phyloP scores from a whole-genome alignment of 345 rosid genomes.

The Dipteronia sinensis region DNA sequence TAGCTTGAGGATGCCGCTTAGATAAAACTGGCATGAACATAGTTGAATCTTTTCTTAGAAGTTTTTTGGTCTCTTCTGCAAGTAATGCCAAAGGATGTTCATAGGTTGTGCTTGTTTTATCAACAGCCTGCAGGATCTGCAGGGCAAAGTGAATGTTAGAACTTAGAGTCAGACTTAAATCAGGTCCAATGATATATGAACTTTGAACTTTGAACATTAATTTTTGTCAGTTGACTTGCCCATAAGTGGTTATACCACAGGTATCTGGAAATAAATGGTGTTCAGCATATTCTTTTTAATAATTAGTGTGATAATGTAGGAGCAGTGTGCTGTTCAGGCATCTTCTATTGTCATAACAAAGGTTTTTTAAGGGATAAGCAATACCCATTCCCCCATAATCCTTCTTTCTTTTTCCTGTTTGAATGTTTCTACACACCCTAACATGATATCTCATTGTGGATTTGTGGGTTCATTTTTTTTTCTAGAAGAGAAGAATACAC shows the following conservation, averaged over 20 bases:
- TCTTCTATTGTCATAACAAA: neutral
- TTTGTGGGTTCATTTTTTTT: neutral
- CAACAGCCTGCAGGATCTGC: slow-evolving; percentile 72
- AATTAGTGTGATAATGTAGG: neutral
- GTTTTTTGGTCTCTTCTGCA: slow-evolving; percentile 82
- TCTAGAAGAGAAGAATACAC: neutral
- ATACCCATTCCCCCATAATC: neutral
- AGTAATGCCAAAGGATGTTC: slow-evolving; percentile 87
- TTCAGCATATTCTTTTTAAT: neutral
- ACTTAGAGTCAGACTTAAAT: neutral
- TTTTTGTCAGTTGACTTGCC: neutral
- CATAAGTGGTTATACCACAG: neutral
- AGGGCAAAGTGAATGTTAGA: slow-evolving; percentile 10
- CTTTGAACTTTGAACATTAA: neutral
- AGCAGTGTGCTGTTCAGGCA: neutral
- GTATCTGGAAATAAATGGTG: neutral
- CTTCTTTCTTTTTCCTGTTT: neutral
- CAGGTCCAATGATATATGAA: neutral
- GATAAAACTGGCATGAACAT: slow-evolving; percentile 74
- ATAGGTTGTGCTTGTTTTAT: slow-evolving; percentile 57
- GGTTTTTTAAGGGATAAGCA: neutral
- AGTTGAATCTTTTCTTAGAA: slow-evolving; percentile 73
- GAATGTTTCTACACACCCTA: neutral
- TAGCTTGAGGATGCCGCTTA: slow-evolving; percentile 82
- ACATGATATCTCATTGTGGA: neutral